Evolutionary conservation across 73 alveolate genomes (phyloP).

Genomic region (Diophrys sp.): DNA sequence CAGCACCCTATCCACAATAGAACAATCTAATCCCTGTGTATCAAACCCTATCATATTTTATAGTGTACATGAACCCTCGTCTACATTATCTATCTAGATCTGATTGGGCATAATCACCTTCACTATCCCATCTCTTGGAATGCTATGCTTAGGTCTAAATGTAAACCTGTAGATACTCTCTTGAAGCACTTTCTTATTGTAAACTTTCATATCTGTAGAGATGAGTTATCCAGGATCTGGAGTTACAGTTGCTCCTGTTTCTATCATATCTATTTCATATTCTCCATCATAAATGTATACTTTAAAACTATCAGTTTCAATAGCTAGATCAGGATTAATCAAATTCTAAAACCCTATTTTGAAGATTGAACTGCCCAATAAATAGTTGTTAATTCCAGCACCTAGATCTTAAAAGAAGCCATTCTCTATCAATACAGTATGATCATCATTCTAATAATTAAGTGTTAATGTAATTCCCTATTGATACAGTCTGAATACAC

Average conservation of each 20-base stretch:
- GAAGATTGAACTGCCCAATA: background rate
- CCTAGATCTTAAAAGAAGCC: background rate
- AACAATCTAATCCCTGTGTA: background rate
- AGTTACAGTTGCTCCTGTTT: conserved; percentile 11
- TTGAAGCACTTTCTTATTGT: background rate
- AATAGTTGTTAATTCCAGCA: background rate
- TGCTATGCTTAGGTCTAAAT: conserved; percentile 5
- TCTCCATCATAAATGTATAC: conserved; percentile 14
- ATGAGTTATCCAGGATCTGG: conserved; percentile 17
- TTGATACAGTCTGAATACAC: background rate
- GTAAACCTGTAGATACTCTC: conserved; percentile 5
- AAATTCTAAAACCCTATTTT: too few relatives aligned
- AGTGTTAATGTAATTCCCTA: background rate
- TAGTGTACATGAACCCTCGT: conserved; percentile 10
- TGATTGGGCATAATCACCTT: conserved; percentile 8
- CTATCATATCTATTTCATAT: background rate
- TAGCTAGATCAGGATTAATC: background rate
- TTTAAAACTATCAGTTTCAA: background rate
- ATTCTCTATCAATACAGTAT: background rate
- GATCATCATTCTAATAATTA: background rate
- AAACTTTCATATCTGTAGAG: background rate
- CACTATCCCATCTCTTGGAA: conserved; percentile 1
- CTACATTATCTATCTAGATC: background rate
- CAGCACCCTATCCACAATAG: background rate
- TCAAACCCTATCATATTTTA: background rate